These are phyloP conservation scores for Lumnitzera littorea DNA, from an alignment of 345 rosid genomes.

Conservation along the genomic window DNA sequence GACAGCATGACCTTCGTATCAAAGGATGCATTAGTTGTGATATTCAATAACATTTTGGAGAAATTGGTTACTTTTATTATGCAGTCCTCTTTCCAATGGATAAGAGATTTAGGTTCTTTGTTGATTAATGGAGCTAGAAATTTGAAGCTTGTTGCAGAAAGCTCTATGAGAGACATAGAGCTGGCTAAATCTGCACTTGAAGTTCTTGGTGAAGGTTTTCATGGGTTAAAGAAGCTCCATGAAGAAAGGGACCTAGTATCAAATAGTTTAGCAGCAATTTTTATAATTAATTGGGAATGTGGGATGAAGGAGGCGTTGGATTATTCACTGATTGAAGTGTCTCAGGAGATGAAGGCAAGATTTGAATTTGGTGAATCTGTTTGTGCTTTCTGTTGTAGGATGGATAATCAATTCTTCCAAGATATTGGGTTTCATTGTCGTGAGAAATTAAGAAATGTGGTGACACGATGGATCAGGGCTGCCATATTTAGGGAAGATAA, in stretches of 20 bases:
- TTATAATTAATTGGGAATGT: constrained; percentile 62
- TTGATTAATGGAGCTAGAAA: constrained; percentile 25
- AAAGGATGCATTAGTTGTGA: constrained; percentile 38
- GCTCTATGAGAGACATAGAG: constrained; percentile 22
- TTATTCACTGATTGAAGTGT: constrained; percentile 26
- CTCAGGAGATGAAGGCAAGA: constrained; percentile 25
- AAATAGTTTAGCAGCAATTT: constrained; percentile 47
- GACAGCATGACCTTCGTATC: constrained; percentile 45
- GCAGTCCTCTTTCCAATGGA: constrained; percentile 53
- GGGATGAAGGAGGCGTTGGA: constrained; percentile 31
- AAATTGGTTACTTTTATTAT: constrained; percentile 46
- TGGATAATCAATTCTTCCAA: constrained; percentile 46
- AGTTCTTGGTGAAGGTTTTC: constrained; percentile 56
- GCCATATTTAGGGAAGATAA: constrained; percentile 48
- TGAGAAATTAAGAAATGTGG: constrained; percentile 38
- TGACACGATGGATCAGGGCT: constrained; percentile 46
- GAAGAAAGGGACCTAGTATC: constrained; percentile 51
- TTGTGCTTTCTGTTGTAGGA: constrained; percentile 32
- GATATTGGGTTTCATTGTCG: constrained; percentile 33
- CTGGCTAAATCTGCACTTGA: constrained; percentile 57
- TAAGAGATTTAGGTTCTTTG: constrained; percentile 41
- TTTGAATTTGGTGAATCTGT: constrained; percentile 32
- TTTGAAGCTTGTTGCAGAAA: constrained; percentile 19
- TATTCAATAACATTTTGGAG: constrained; percentile 39
- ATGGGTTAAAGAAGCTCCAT: constrained; percentile 42